These are phyloP conservation scores for Cicer cuneatum DNA, from an alignment of 306 rosid species.

Conservation along the genomic window DNA sequence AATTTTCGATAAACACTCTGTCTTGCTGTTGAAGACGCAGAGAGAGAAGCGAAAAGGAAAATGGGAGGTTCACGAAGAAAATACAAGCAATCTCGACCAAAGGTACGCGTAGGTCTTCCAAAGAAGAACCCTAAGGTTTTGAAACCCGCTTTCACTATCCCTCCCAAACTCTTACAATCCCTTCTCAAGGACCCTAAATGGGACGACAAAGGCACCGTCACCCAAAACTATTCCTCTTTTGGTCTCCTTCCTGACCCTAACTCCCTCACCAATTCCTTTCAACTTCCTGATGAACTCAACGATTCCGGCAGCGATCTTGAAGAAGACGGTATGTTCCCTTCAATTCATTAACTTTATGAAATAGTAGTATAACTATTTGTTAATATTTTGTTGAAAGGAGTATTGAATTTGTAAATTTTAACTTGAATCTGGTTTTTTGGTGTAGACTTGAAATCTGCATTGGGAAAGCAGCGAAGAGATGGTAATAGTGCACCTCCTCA, in stretches of 20 bases:
- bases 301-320: conserved; percentile 84
- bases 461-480: conserved; percentile 87
- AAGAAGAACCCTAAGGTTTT: conserved; percentile 70
- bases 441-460: conserved; percentile 77
- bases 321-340: conserved; percentile 68
- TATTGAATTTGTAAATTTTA: background rate
- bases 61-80: conserved; percentile 97
- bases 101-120: conserved; percentile 79
- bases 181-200: conserved; percentile 54
- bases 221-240: conserved; percentile 72
- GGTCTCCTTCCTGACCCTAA: conserved; percentile 85
- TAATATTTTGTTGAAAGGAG: background rate
- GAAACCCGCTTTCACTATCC: conserved; percentile 78
- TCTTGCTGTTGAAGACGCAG: background rate
- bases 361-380: background rate
- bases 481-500: conserved; percentile 67
- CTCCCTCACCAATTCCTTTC: conserved; percentile 57
- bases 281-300: conserved; percentile 44
- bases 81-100: conserved; percentile 67
- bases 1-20: background rate
- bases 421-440: conserved; percentile 24
- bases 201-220: conserved; percentile 74
- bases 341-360: background rate
- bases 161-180: conserved; percentile 71
- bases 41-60: background rate